These are phyloP conservation scores for Trichophyton simii DNA, from an alignment of 2,329 filamentous ascomycete genomes.

Conservation along the genomic window DNA sequence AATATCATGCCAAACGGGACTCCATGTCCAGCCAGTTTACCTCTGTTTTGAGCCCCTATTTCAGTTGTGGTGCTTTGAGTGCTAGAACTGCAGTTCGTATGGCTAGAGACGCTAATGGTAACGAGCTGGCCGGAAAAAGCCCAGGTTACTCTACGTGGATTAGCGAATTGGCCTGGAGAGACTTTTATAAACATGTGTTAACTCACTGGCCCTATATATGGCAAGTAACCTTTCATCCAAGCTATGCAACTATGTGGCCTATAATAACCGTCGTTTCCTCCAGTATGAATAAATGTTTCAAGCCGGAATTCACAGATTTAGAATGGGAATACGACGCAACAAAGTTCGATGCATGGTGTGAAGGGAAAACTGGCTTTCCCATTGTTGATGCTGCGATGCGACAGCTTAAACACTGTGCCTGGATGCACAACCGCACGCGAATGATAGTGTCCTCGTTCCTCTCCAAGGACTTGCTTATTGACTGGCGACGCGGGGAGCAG, in stretches of 20 bases:
- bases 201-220: conserved; percentile 66
- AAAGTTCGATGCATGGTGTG: conserved; percentile 60
- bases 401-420: conserved; percentile 54
- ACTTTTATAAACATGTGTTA: conserved; percentile 79
- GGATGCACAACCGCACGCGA: conserved; percentile 74
- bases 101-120: conserved; percentile 50
- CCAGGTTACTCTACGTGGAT: conserved; percentile 62
- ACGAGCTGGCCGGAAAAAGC: conserved; percentile 52
- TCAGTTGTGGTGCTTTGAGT: conserved; percentile 56
- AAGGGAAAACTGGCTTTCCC: conserved; percentile 65
- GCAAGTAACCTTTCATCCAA: conserved; percentile 17
- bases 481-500: conserved; percentile 70
- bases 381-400: conserved; percentile 82
- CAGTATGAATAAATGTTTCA: conserved; percentile 66
- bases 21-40: conserved; percentile 52
- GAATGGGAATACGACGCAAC: conserved; percentile 63
- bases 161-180: conserved; percentile 71
- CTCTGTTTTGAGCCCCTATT: conserved; percentile 58
- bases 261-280: conserved; percentile 7
- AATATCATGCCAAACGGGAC: conserved; percentile 55
- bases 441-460: conserved; percentile 78
- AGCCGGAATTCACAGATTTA: conserved; percentile 72
- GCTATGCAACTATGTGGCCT: background rate
- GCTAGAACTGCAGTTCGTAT: conserved; percentile 53
- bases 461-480: conserved; percentile 64